phyloP scores from a whole-genome alignment of 805 yeast genomes.

The Ogataea trehalophila region DNA sequence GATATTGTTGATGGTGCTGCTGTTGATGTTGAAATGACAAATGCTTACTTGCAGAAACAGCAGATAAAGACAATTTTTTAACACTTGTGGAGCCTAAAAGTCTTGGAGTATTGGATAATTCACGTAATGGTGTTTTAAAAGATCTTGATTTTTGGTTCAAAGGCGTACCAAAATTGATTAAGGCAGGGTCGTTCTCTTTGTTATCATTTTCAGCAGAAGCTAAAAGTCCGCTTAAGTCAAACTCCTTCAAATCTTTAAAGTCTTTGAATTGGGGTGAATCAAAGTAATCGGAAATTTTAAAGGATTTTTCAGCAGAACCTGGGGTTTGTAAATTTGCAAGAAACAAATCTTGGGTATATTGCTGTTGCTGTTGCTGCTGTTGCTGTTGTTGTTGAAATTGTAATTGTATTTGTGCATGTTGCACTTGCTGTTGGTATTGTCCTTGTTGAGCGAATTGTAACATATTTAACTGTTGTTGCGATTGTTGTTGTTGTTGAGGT shows the following conservation, averaged over 20 bases:
- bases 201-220: conserved; percentile 14
- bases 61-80: conserved; percentile 11
- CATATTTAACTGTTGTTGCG: not conserved
- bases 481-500: conserved; percentile 1
- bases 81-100: conserved; percentile 16
- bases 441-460: not conserved
- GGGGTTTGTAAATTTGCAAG: conserved; percentile 14
- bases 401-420: conserved; percentile 2
- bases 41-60: conserved; percentile 5
- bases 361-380: conserved; percentile 5
- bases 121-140: conserved; percentile 21
- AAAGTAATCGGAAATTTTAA: conserved; percentile 18
- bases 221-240: conserved; percentile 13
- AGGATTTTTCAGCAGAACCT: conserved; percentile 17
- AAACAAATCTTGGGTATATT: conserved; percentile 1
- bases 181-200: conserved; percentile 21
- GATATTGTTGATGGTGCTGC: conserved; percentile 1
- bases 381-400: not conserved
- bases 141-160: conserved; percentile 7
- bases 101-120: conserved; percentile 17
- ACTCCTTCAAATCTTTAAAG: conserved; percentile 5
- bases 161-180: conserved; percentile 19
- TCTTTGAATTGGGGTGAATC: conserved; percentile 6
- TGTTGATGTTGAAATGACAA: conserved; percentile 4
- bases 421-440: conserved; percentile 1